A percentile compares a stretch with the other conserved stretches of the same genome.
phyloP scores from a whole-genome alignment of 805 yeast genomes.

The Candida caryicola region DNA sequence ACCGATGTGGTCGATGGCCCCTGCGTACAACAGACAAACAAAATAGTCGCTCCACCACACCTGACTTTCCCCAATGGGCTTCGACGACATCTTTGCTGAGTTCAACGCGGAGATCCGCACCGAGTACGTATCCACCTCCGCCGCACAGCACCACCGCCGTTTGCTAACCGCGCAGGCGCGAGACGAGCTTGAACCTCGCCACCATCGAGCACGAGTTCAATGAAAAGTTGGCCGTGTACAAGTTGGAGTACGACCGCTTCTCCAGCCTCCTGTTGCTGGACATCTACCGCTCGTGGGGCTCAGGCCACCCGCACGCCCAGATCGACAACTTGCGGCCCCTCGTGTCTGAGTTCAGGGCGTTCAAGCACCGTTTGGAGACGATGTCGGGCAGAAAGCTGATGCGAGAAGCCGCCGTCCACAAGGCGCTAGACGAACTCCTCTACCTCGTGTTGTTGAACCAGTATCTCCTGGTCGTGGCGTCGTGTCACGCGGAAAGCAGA shows the following conservation, averaged over 20 bases:
- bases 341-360: not conserved
- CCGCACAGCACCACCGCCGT: not conserved
- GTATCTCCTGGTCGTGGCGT: constrained; percentile 11
- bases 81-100: not conserved
- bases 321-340: not conserved
- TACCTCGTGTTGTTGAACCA: constrained; percentile 16
- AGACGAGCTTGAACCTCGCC: not conserved
- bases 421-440: constrained; percentile 20
- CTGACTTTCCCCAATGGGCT: not conserved
- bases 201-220: not conserved
- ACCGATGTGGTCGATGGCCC: too few species aligned
- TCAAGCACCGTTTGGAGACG: not conserved
- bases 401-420: constrained; percentile 17
- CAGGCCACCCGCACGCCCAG: not conserved
- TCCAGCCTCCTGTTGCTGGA: too few species aligned
- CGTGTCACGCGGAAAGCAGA: not conserved
- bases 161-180: not conserved
- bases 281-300: too few species aligned
- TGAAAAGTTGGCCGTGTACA: not conserved
- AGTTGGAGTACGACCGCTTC: not conserved
- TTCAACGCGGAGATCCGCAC: not conserved
- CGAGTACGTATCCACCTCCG: not conserved
- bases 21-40: too few species aligned
- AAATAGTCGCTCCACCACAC: too few species aligned
- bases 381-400: constrained; percentile 12